Evolutionary conservation across 2,329 filamentous ascomycete species (phyloP), one percentile per base, ranked within the genome.

Genomic region (Penicillium sp.): DNA sequence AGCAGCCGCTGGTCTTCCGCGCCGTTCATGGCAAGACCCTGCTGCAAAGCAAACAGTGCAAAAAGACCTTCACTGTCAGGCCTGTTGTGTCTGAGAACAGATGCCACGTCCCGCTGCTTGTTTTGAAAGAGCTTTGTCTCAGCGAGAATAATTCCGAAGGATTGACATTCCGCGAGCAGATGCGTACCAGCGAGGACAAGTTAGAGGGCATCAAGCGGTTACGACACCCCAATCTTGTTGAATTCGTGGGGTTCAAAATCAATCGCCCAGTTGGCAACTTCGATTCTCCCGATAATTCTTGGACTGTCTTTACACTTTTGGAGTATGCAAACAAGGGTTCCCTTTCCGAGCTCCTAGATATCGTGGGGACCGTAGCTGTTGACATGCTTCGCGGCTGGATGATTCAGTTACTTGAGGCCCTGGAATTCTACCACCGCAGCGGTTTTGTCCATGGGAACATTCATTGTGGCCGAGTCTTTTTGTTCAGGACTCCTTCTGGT

Each of bases 371-470:
- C 31, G 78, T 97, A 50, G 84, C 88, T 41, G 83, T 90, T 50
- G 84, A 85, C 61, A 92, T 88, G 70, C 87, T 92, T 44, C 88
- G 92, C 52, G 87, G 90, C 25, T 97, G 92, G 88, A 94, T 91
- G n/a, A 86, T 92, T 58, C 91, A 96, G 67, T 81, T 99, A 19
- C 83, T 99, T 27, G 91, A 97, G 75, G 94, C 88, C 0, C 79
- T 99, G 29, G 89, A 91, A 57, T 96, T 89, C 71, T 85, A 96
- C 51, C 93, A 97, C 74, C 88, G 88, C 62, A 87, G 90, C 69
- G 91, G 91, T 21, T 82, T 97, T 55, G 81, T 91, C 25, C 94
- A 97, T 73, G 89, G 90, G 69, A 86, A 90, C 67, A 86, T 97
- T 19, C 91, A 96, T 68, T 81, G 87, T 13, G 82, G 85, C 19